phyloP scores from a whole-genome alignment of 2,329 filamentous ascomycete species.

The Calonectria pseudoturangicola region DNA sequence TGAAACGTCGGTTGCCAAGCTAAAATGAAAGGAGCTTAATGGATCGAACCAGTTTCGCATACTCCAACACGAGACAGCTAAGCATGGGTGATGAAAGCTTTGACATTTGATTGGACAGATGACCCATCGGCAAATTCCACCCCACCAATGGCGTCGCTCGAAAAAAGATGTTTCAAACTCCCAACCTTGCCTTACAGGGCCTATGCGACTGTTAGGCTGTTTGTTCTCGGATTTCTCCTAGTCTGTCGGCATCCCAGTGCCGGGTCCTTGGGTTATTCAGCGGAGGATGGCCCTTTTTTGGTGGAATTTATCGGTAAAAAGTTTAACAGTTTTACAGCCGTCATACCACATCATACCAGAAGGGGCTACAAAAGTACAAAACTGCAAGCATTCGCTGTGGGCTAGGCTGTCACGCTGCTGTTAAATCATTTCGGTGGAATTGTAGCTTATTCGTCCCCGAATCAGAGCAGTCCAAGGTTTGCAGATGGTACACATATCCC shows the following conservation, averaged over 20 bases:
- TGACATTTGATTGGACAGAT: conserved; percentile 4
- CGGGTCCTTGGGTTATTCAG: not conserved
- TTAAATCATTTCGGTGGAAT: not conserved
- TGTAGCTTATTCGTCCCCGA: not conserved
- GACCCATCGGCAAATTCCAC: not conserved
- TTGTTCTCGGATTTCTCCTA: conserved; percentile 11
- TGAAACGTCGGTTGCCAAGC: conserved; percentile 24
- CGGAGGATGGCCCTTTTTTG: not conserved
- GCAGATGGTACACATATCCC: no score
- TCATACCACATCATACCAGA: not conserved
- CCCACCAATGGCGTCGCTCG: not conserved
- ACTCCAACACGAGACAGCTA: conserved; percentile 11
- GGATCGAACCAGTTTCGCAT: not conserved
- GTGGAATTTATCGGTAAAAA: not conserved
- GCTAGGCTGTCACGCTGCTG: not conserved
- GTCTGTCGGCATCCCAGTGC: conserved; percentile 15
- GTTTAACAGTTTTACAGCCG: not conserved
- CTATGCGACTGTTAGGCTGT: not conserved
- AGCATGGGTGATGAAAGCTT: not conserved
- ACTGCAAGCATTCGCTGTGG: not conserved
- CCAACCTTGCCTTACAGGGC: conserved; percentile 6
- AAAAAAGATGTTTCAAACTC: not conserved
- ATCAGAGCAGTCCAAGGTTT: not conserved
- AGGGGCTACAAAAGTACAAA: not conserved
- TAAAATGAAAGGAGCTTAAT: conserved; percentile 22